Conservation (phyloP, 31 red algal genomes). For the Endocladia muricata region DNA sequence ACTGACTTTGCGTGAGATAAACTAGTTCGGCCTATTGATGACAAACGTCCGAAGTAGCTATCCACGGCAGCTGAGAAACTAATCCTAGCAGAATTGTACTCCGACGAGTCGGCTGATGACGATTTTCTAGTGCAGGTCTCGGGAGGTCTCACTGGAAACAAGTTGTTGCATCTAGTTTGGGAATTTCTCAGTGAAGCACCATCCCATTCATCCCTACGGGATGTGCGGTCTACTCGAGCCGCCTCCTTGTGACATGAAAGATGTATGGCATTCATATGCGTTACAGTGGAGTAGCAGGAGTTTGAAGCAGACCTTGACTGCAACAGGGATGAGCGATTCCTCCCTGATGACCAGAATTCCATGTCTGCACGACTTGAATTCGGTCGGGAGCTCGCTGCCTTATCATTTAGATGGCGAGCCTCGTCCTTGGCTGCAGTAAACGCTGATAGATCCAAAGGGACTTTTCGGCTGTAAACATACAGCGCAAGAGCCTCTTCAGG, state of each 20-base stretch:
- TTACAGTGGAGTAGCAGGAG: constrained; percentile 58
- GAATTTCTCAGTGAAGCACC: constrained; percentile 73
- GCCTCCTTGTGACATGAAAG: constrained; percentile 64
- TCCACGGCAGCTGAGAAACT: constrained; percentile 53
- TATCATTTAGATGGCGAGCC: neutral
- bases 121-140: neutral
- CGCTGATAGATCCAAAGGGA: constrained; percentile 46
- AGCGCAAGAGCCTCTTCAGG: constrained; percentile 73
- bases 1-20: constrained; percentile 42
- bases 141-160: constrained; percentile 69
- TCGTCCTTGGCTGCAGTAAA: neutral
- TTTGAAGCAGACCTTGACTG: constrained; percentile 2
- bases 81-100: constrained; percentile 17
- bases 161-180: constrained; percentile 67
- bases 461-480: constrained; percentile 76
- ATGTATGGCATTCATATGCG: constrained; percentile 77
- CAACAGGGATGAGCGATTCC: neutral
- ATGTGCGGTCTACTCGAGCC: constrained; percentile 47
- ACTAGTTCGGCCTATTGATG: constrained; percentile 52
- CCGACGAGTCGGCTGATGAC: neutral
- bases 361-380: constrained; percentile 11
- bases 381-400: neutral
- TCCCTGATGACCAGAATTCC: constrained; percentile 37
- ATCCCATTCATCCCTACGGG: constrained; percentile 76
- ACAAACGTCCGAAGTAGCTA: constrained; percentile 46